Evolutionary conservation across 306 rosid genomes (phyloP).

Genomic region (Neltuma alba): DNA sequence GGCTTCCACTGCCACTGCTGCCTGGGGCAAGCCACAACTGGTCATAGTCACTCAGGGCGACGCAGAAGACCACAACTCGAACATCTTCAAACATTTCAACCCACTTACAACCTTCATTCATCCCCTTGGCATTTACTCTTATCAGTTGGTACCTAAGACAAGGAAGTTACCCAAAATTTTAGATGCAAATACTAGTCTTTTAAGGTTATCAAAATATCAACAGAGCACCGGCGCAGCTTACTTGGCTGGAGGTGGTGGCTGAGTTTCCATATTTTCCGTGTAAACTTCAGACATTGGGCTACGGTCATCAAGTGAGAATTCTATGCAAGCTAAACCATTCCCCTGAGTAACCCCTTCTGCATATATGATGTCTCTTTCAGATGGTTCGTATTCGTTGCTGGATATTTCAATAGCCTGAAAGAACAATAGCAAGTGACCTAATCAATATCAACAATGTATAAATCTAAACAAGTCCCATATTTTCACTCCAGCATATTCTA

Average conservation of each 20-base stretch:
- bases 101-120: conserved; percentile 96
- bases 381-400: conserved; percentile 96
- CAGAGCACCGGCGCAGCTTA: conserved; percentile 40
- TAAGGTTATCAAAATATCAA: too few species aligned
- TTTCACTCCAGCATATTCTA: conserved; percentile 7
- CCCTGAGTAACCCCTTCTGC: conserved; percentile 99
- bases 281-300: conserved; percentile 79
- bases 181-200: background rate
- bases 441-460: conserved; percentile 7
- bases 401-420: conserved; percentile 95
- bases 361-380: conserved; percentile 85
- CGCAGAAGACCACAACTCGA: conserved; percentile 78
- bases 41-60: conserved; percentile 83
- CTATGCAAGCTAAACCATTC: conserved; percentile 96
- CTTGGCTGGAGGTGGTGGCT: conserved; percentile 73
- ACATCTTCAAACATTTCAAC: conserved; percentile 99
- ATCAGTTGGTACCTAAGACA: conserved; percentile 90
- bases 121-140: conserved; percentile 95
- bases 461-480: background rate
- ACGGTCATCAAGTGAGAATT: conserved; percentile 91
- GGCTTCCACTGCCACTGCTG: conserved; percentile 67
- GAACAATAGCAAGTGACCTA: conserved; percentile 23
- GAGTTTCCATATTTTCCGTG: conserved; percentile 83
- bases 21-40: conserved; percentile 70
- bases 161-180: conserved; percentile 8